A percentile compares a stretch with the other conserved stretches of the same genome.
Conservation (phyloP, 176 grass and related monocot genomes). For the Triticum turgidum region DNA sequence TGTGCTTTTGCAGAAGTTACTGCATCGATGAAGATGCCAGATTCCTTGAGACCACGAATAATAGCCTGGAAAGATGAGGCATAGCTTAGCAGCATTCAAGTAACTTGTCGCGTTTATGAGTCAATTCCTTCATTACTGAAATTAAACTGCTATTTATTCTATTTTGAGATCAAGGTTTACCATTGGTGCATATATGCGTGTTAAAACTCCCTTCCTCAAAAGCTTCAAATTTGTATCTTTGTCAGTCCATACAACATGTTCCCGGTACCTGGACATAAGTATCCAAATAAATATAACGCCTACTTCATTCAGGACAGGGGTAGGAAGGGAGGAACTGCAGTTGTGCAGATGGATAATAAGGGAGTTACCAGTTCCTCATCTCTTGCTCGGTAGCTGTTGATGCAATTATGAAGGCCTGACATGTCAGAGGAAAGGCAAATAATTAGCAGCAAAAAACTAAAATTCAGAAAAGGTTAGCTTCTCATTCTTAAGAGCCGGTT, state of each 20-base stretch:
- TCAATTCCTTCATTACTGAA: not conserved
- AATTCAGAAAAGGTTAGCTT: not conserved
- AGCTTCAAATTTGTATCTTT: slow-evolving; percentile 89
- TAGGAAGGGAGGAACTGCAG: not conserved
- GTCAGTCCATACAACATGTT: slow-evolving; percentile 94
- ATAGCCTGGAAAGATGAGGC: slow-evolving; percentile 60
- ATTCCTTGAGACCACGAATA: slow-evolving; percentile 91
- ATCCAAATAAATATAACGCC: not conserved
- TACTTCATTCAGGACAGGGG: not conserved
- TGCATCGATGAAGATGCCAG: slow-evolving; percentile 69
- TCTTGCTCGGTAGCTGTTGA: slow-evolving; percentile 93
- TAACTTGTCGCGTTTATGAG: not conserved
- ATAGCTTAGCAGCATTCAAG: slow-evolving; percentile 29
- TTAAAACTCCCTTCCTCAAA: slow-evolving; percentile 84
- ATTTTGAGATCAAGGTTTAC: slow-evolving; percentile 38
- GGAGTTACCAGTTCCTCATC: slow-evolving; percentile 83
- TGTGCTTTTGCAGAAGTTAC: slow-evolving; percentile 71
- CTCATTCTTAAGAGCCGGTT: not conserved
- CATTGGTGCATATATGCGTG: slow-evolving; percentile 97
- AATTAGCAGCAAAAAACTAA: not conserved
- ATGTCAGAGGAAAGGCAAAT: slow-evolving; percentile 14
- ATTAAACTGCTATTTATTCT: not conserved
- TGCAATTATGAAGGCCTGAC: slow-evolving; percentile 93
- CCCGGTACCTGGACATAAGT: slow-evolving; percentile 63
- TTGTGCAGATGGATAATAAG: not conserved